Base-by-base conservation (phyloP, 1,139 yeast genomes). In the Candida pseudocylindracea region DNA sequence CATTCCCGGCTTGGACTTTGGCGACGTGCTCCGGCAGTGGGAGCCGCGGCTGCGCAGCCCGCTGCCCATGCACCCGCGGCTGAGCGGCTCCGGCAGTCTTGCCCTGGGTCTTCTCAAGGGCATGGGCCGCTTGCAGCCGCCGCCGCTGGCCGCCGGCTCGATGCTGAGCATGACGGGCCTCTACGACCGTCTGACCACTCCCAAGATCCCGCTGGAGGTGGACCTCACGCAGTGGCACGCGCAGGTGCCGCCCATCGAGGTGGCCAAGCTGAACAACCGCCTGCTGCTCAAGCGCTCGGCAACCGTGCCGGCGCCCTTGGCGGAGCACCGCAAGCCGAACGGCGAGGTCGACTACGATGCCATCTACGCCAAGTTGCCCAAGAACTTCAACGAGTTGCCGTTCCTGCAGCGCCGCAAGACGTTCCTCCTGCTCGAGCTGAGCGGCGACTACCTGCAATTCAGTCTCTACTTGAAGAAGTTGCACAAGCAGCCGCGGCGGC, bases 351-450 rank as follows among this genome's bases (percentile, higher is more conserved):
- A 54, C 37, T 59, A 55, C 41, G 63, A 58, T 37, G 39, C 46
- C 31, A 50, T 62, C 25, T 41, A 60, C 12, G 54, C 51, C 36
- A 55, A 62, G 36, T 49, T 72, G 29, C 88, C 91, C 0, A 53
- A 60, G 1, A 64, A 73, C 43, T 76, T 72, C 44, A 56, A 61
- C 33, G 68, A 67, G 11, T 53, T 73, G 36, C 80, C 85, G 0
- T 75, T 74, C 45, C 69, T 79, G 5, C 79, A 72, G 43, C 54
- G 91, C 31, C 67, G 68, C 38, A 68, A 61, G 41, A 42, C 70
- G 27, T 59, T 76, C 7, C 54, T 59, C 34, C 67, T 71, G 10
- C 50, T 70, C 30, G 60, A 72, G 20, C 79, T 76, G 2, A 55
- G 59, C 28, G 57, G 64, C 12, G 71, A 67, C 45, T 61, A 60